Conservation (phyloP, 805 yeast species). For the Teunomyces stri region DNA sequence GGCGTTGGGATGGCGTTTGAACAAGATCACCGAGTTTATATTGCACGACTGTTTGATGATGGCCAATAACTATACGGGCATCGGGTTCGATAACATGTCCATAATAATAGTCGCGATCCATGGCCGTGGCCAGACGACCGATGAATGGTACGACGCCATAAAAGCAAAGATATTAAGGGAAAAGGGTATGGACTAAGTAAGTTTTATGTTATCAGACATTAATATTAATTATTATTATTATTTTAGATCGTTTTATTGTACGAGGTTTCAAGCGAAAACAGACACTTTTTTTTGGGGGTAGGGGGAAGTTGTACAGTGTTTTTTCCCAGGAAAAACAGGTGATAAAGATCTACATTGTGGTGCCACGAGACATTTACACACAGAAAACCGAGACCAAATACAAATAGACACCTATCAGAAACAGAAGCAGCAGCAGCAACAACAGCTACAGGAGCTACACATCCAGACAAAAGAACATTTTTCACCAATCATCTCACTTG, state of each 20-base stretch:
- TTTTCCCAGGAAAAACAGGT: too few relatives aligned
- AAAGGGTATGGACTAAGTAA: constrained; percentile 3
- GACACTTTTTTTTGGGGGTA: not conserved
- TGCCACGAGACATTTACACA: too few relatives aligned
- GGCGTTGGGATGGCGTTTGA: constrained; percentile 54
- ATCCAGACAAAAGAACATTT: too few relatives aligned
- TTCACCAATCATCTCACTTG: too few relatives aligned
- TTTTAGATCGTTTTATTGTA: not conserved
- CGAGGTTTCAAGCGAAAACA: not conserved
- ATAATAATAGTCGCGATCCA: constrained; percentile 66
- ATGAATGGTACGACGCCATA: constrained; percentile 59
- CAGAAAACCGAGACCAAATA: too few relatives aligned
- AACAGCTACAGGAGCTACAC: too few relatives aligned
- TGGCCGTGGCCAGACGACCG: constrained; percentile 38
- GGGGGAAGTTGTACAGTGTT: too few relatives aligned
- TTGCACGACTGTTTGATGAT: constrained; percentile 65
- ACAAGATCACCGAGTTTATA: constrained; percentile 56
- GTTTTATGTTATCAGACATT: not conserved
- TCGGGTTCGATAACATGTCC: constrained; percentile 84
- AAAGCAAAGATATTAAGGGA: constrained; percentile 30
- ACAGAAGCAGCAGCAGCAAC: too few relatives aligned
- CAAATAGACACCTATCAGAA: too few relatives aligned
- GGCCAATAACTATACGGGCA: constrained; percentile 73
- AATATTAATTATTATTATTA: not conserved
- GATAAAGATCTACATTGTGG: too few relatives aligned